Evolutionary conservation across 495 filamentous ascomycete species (phyloP), one percentile per base, ranked within the genome.

Genomic region (Poronia punctata): DNA sequence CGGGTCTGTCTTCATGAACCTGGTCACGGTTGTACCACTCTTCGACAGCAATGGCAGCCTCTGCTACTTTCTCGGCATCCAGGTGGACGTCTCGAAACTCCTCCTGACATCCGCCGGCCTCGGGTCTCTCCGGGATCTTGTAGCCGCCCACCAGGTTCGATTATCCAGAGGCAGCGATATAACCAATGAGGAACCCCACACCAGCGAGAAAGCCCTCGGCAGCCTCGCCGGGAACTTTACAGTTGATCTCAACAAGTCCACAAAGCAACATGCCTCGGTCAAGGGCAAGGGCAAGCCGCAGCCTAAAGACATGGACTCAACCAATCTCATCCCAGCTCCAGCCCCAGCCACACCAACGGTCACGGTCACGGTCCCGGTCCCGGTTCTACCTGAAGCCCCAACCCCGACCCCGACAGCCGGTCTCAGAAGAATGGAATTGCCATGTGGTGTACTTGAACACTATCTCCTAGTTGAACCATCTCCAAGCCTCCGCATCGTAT

Each of bases 1-100:
- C 43, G 78, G 79, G 4, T 77, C 74, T 0, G 79, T 76, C 0
- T 84, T 84, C 54, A 79, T 83, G 72, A 84, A 83, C 45, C 64
- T 84, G 3, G 58, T 82, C 12, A 76, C 81, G 68, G 69, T 70
- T 24, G 72, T 78, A 1, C 79, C 79, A 11, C 62, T 83, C 1
- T 67, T 72, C 38, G 79, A 83, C 46, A 80, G 69, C 46, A 67
- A 67, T 40, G 79, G 79, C 21, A 59, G 60, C 1, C 63, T 78
- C 11, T 61, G 71, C 26, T 82, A 83, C 50, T 76, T 74, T 49
- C 70, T 83, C 31, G 77, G 79, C 38, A 76, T 74, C 14, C 76
- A 82, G 53, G 67, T 82, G 10, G 79, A 82, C 40, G 74, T 83
- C 26, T 76, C 70, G 10, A 66, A 72, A 15, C 59, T 82, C 3